These are phyloP conservation scores for Barbarea vulgaris DNA, from an alignment of 345 rosid species.

Conservation along the genomic window DNA sequence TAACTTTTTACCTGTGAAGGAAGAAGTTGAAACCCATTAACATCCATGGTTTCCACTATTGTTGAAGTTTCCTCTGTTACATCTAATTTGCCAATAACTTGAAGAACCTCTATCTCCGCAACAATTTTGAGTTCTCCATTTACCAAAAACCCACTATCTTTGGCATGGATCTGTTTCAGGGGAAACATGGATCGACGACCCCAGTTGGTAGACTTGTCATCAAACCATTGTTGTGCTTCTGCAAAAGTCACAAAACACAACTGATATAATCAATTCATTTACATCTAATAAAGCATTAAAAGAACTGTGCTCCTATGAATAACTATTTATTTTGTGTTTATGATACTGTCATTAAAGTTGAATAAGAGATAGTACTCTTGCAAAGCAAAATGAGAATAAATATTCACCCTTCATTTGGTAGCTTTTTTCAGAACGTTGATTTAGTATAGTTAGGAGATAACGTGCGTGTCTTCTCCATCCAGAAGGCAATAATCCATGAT, in stretches of 20 bases:
- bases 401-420: background rate
- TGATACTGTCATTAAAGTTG: too few relatives aligned
- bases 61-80: too few relatives aligned
- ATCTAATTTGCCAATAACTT: too few relatives aligned
- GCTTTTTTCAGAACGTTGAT: background rate
- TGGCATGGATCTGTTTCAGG: too few relatives aligned
- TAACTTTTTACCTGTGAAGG: background rate
- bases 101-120: too few relatives aligned
- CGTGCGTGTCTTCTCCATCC: background rate
- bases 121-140: too few relatives aligned
- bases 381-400: background rate
- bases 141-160: too few relatives aligned
- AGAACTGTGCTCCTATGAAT: background rate
- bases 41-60: background rate
- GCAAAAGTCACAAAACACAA: background rate
- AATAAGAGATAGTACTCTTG: too few relatives aligned
- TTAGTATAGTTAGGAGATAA: background rate
- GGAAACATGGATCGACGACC: too few relatives aligned
- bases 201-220: too few relatives aligned
- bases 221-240: too few relatives aligned
- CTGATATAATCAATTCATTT: background rate
- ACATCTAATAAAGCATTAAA: background rate
- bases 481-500: background rate
- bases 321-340: too few relatives aligned
- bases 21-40: constrained; percentile 9